Evolutionary conservation across 345 rosid genomes (phyloP), one percentile per base, ranked within the genome.

Genomic region (Brassica carinata): DNA sequence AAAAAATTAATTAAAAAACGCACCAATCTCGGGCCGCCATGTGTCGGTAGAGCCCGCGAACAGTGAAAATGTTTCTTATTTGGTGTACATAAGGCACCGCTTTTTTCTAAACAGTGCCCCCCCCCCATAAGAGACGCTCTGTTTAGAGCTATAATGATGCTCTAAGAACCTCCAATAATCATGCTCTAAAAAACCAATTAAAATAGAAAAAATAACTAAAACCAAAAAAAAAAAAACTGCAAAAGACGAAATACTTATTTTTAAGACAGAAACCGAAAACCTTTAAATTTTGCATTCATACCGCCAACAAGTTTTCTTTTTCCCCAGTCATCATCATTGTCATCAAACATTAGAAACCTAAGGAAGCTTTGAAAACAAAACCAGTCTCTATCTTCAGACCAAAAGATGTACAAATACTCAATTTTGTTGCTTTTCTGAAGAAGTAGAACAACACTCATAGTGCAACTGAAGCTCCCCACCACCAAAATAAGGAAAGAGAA

Each of bases 391-490:
- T 57, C 38, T 79, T 73, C 62, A 72, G 77, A 58, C 36, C 72
- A 78, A 71, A 62, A 78, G 77, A 78, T 78, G 45, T 72, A 66
- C 62, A 72, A 40, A 64, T 57, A 66, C 55, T 73, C 55, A 51
- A 51, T 38, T 14, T 43, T 19, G 66, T 53, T 43, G 71, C 53
- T 48, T 61, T 64, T 78, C 71, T 71, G 30, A 78, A 38, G 71
- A 19, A 51, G 40, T 51, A 51, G 18, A 71, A 64, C 59, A 71
- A 78, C 65, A 78, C 31, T 64, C 31, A 63, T 62, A 77, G 36
- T 71, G 71, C 67, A 86, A 45, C 81, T 84, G 76, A 82, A 81
- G 83, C 79, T 85, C 84, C 68, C 64, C 30, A 83, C 83, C 4
- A 15, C 79, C 67, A 19, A 19, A 19, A 19, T 19, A 27, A 27